Percentiles rank a stretch among this genome's conserved stretches.
phyloP scores from a whole-genome alignment of 176 grass and related monocot species.

The Musa schizocarpa region DNA sequence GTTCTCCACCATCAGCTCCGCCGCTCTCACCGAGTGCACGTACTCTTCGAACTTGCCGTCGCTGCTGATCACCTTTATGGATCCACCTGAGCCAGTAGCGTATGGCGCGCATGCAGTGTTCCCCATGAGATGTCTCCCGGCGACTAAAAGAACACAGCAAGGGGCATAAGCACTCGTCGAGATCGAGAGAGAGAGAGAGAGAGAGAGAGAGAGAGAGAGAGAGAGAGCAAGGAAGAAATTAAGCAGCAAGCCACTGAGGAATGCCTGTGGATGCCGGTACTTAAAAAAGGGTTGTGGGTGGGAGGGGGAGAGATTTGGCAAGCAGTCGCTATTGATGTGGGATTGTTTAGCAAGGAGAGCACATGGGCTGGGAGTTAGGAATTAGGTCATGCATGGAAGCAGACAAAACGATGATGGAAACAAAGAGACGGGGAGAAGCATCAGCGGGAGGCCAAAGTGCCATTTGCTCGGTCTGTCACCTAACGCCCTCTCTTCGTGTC shows the following conservation, averaged over 20 bases:
- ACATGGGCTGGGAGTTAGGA: background rate
- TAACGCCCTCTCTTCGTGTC: background rate
- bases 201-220: background rate
- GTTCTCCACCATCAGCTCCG: conserved; percentile 52
- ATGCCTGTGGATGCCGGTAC: no score
- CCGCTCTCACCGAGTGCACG: conserved; percentile 32
- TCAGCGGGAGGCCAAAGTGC: no score
- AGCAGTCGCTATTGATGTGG: background rate
- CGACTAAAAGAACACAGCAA: background rate
- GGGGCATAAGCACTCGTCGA: no score
- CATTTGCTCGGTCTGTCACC: background rate
- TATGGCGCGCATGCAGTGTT: conserved; percentile 38
- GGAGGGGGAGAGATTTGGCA: background rate
- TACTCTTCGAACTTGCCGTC: conserved; percentile 43
- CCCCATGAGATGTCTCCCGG: conserved; percentile 33
- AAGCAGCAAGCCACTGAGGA: no score
- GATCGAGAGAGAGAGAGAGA: background rate
- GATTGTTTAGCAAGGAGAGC: background rate
- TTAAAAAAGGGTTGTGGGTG: background rate
- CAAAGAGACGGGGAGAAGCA: background rate
- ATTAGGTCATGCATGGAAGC: background rate
- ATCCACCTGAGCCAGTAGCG: background rate
- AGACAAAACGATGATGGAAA: background rate
- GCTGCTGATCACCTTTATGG: conserved; percentile 47
- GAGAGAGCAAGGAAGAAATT: background rate